These are phyloP conservation scores for Dendrobium officinale DNA, from an alignment of 106 monocot species.

Conservation along the genomic window DNA sequence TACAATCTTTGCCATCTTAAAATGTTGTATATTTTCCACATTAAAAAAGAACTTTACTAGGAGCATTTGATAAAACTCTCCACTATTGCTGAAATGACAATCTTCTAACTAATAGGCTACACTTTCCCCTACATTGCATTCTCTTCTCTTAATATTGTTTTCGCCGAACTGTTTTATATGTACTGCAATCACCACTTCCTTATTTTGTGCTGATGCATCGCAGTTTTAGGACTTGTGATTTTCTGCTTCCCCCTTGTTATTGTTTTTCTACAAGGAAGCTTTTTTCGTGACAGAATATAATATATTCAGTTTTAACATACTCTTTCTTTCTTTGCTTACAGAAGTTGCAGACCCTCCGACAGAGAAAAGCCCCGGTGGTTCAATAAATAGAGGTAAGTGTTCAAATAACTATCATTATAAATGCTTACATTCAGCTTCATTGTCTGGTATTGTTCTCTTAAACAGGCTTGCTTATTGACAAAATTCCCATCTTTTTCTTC, in stretches of 20 bases:
- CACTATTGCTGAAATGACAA: neutral
- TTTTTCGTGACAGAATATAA: neutral
- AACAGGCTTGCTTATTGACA: neutral
- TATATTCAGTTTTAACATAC: too few species aligned
- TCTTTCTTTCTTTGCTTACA: conserved; percentile 1
- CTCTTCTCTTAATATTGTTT: too few species aligned
- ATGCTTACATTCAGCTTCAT: neutral
- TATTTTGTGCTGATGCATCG: too few species aligned
- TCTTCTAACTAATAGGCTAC: neutral
- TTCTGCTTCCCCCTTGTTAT: too few species aligned
- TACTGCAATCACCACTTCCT: too few species aligned
- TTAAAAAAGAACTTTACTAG: too few species aligned
- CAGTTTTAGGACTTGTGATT: too few species aligned
- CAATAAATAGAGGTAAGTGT: conserved; percentile 41
- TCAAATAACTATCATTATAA: neutral
- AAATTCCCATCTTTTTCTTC: neutral
- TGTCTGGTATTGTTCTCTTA: neutral
- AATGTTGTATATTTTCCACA: neutral
- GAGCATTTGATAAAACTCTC: too few species aligned
- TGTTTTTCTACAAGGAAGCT: neutral
- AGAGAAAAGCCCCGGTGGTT: conserved; percentile 34
- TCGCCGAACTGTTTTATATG: too few species aligned
- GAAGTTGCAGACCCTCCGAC: conserved; percentile 19
- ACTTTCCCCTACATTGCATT: neutral
- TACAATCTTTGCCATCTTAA: neutral